These are phyloP conservation scores for Leersia perrieri DNA, from an alignment of 176 grass and related monocot genomes.

Conservation along the genomic window DNA sequence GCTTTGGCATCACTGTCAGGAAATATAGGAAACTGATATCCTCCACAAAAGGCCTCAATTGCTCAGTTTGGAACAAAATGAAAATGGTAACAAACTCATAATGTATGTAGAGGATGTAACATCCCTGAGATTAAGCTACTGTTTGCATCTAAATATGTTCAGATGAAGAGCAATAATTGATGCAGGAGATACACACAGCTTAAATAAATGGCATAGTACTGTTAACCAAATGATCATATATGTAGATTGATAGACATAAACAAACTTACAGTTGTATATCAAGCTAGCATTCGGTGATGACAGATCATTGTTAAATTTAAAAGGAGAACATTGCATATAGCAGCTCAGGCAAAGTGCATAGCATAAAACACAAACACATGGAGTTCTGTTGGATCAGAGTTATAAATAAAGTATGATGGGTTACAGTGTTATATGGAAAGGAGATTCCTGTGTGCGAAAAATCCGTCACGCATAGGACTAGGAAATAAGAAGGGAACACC, in stretches of 20 bases:
- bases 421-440: neutral
- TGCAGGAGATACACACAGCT: neutral
- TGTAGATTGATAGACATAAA: neutral
- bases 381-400: neutral
- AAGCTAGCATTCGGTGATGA: neutral
- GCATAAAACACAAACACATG: neutral
- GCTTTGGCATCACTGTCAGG: constrained; percentile 10
- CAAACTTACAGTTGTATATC: neutral
- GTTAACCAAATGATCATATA: neutral
- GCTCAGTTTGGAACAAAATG: neutral
- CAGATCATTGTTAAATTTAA: neutral
- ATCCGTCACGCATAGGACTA: neutral
- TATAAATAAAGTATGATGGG: neutral
- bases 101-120: neutral
- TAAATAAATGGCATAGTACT: neutral
- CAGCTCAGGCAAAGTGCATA: neutral
- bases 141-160: constrained; percentile 1
- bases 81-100: neutral
- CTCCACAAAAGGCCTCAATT: neutral
- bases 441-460: neutral
- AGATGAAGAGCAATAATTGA: neutral
- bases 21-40: neutral
- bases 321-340: neutral
- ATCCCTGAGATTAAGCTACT: neutral
- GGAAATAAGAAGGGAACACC: neutral